phyloP scores from a whole-genome alignment of 1,284 basidiomycete species.

The Sporisorium scitamineum region DNA sequence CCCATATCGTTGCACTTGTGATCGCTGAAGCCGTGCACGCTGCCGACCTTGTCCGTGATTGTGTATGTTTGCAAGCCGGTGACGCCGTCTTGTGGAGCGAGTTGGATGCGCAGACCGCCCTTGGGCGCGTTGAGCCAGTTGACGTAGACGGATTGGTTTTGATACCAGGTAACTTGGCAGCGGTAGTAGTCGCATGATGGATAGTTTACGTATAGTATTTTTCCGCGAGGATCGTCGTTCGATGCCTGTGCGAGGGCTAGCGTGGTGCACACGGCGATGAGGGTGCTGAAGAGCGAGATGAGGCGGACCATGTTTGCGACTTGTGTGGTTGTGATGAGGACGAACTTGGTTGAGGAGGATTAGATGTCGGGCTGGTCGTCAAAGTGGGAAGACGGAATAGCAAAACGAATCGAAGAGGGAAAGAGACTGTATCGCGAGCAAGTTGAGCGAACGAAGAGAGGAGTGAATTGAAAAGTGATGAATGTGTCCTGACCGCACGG shows the following conservation, averaged over 20 bases:
- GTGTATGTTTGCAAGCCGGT: slow-evolving; percentile 32
- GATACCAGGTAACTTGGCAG: slow-evolving; percentile 42
- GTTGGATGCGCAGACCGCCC: slow-evolving; percentile 38
- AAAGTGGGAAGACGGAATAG: neutral
- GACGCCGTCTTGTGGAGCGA: slow-evolving; percentile 41
- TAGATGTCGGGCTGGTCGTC: neutral
- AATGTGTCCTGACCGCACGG: neutral
- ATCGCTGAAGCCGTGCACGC: slow-evolving; percentile 18
- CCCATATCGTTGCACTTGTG: slow-evolving; percentile 34
- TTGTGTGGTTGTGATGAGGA: neutral
- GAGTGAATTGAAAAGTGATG: neutral
- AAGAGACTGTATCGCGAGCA: neutral
- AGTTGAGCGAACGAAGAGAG: neutral
- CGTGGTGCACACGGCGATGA: slow-evolving; percentile 4
- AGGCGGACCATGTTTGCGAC: slow-evolving; percentile 22
- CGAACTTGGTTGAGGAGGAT: neutral
- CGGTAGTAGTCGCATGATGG: slow-evolving; percentile 37
- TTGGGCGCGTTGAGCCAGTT: slow-evolving; percentile 49
- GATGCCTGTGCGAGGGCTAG: slow-evolving; percentile 16
- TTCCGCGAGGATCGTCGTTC: slow-evolving; percentile 47
- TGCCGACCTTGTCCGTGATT: slow-evolving; percentile 38
- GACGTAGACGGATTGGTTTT: slow-evolving; percentile 21
- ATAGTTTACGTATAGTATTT: slow-evolving; percentile 43
- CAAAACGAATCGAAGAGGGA: neutral
- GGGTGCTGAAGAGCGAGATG: slow-evolving; percentile 6